These are phyloP conservation scores for Coniochaeta hoffmannii DNA, from an alignment of 2,329 filamentous ascomycete species.

Conservation along the genomic window DNA sequence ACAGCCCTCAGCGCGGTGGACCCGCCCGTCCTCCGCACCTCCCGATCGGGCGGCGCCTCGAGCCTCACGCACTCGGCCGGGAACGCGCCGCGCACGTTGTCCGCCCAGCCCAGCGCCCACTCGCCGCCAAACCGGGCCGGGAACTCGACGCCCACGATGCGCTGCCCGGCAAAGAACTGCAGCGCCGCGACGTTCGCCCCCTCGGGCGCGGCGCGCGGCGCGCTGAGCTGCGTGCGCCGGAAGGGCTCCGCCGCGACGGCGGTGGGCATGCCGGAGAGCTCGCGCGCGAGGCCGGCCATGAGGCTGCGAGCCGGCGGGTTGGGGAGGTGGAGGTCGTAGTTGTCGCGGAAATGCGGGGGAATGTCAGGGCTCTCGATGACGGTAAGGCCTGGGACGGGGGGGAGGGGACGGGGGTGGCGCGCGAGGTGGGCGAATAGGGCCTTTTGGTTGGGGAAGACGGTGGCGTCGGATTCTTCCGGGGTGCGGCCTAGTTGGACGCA, in stretches of 20 bases:
- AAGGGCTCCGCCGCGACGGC: conserved; percentile 38
- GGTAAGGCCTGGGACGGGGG: conserved; percentile 37
- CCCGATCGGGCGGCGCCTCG: conserved; percentile 30
- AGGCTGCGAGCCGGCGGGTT: conserved; percentile 31
- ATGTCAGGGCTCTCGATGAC: conserved; percentile 37
- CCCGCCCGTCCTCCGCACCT: not conserved
- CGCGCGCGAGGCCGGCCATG: conserved; percentile 30
- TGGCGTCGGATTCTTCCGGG: conserved; percentile 45
- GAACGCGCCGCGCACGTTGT: conserved; percentile 39
- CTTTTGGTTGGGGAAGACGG: conserved; percentile 46
- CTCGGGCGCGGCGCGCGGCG: conserved; percentile 20
- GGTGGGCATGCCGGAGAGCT: conserved; percentile 34
- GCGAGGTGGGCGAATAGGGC: conserved; percentile 46
- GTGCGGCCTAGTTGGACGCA: conserved; percentile 43
- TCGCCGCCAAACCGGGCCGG: conserved; percentile 43
- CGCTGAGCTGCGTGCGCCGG: conserved; percentile 35
- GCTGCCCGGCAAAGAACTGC: conserved; percentile 30
- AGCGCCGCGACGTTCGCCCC: conserved; percentile 3
- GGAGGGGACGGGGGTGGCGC: conserved; percentile 45
- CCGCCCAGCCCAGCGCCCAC: conserved; percentile 49
- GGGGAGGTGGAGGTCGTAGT: conserved; percentile 46
- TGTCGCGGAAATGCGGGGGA: conserved; percentile 32
- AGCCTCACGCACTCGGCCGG: conserved; percentile 40
- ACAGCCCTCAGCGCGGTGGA: conserved; percentile 29
- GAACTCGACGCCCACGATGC: conserved; percentile 27